These are phyloP conservation scores for Rhodofomes roseus DNA, from an alignment of 1,284 basidiomycete species.

Conservation along the genomic window DNA sequence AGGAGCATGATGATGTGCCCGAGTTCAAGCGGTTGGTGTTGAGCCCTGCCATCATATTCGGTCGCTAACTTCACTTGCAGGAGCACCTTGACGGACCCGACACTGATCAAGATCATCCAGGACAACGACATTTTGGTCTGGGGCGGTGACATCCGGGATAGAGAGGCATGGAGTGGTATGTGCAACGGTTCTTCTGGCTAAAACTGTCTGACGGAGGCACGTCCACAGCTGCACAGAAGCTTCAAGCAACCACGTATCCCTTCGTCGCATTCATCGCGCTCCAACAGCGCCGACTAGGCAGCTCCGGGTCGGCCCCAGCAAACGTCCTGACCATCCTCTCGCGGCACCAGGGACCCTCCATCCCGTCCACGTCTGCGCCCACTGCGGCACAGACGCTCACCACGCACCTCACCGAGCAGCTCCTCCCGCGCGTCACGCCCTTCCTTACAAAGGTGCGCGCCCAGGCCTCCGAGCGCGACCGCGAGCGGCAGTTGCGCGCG, in stretches of 20 bases:
- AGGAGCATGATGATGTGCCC: constrained; percentile 86
- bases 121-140: constrained; percentile 76
- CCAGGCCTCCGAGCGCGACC: constrained; percentile 57
- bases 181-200: constrained; percentile 9
- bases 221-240: constrained; percentile 70
- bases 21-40: constrained; percentile 77
- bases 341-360: constrained; percentile 71
- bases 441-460: constrained; percentile 64
- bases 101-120: constrained; percentile 62
- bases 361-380: constrained; percentile 39
- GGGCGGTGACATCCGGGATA: constrained; percentile 81
- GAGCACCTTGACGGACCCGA: constrained; percentile 72
- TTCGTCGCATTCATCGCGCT: constrained; percentile 89
- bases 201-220: constrained; percentile 4
- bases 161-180: constrained; percentile 82
- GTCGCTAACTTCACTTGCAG: constrained; percentile 31
- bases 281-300: constrained; percentile 60
- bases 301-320: constrained; percentile 39
- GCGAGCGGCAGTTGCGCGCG: constrained; percentile 57
- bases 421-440: constrained; percentile 77
- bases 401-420: constrained; percentile 60
- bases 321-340: constrained; percentile 76
- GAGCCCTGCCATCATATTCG: too few species aligned
- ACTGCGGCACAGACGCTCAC: constrained; percentile 65
- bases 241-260: constrained; percentile 88